phyloP scores from a whole-genome alignment of 768 basidiomycete species.

The Psilocybe cubensis region DNA sequence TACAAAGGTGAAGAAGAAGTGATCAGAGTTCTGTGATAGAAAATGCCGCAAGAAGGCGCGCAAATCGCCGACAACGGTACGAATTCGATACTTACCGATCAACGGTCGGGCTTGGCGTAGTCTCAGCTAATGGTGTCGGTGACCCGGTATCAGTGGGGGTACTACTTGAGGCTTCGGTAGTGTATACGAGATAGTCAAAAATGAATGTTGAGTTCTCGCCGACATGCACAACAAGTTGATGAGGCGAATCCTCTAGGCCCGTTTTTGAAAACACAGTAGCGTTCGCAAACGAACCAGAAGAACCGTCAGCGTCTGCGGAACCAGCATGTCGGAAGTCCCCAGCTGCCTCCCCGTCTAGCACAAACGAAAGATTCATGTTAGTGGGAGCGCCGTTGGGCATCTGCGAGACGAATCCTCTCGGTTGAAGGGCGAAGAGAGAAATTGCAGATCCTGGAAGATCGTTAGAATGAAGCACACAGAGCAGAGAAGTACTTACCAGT shows the following conservation, averaged over 20 bases:
- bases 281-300: slow-evolving; percentile 32
- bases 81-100: slow-evolving; percentile 38
- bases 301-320: slow-evolving; percentile 11
- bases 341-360: slow-evolving; percentile 38
- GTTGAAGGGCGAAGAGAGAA: slow-evolving; percentile 47
- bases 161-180: slow-evolving; percentile 15
- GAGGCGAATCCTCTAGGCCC: slow-evolving; percentile 39
- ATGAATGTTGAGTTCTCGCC: slow-evolving; percentile 49
- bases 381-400: slow-evolving; percentile 33
- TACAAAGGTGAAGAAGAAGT: slow-evolving; percentile 10
- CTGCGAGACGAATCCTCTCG: slow-evolving; percentile 22
- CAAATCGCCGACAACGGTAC: slow-evolving; percentile 33
- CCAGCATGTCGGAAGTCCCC: slow-evolving; percentile 34
- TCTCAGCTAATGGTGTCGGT: slow-evolving; percentile 19
- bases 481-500: slow-evolving; percentile 35
- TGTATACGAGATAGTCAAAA: slow-evolving; percentile 52
- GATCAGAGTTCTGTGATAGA: not conserved
- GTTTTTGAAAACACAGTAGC: slow-evolving; percentile 40
- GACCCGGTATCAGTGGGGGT: slow-evolving; percentile 12
- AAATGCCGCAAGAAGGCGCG: slow-evolving; percentile 1
- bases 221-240: slow-evolving; percentile 47
- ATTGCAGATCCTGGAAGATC: slow-evolving; percentile 47
- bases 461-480: not conserved
- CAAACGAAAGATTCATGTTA: slow-evolving; percentile 46
- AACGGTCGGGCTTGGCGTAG: slow-evolving; percentile 26